A percentile compares a stretch with the other conserved stretches of the same genome.
phyloP scores from a whole-genome alignment of 805 yeast species.

The Saccharomycodes ludwigii region DNA sequence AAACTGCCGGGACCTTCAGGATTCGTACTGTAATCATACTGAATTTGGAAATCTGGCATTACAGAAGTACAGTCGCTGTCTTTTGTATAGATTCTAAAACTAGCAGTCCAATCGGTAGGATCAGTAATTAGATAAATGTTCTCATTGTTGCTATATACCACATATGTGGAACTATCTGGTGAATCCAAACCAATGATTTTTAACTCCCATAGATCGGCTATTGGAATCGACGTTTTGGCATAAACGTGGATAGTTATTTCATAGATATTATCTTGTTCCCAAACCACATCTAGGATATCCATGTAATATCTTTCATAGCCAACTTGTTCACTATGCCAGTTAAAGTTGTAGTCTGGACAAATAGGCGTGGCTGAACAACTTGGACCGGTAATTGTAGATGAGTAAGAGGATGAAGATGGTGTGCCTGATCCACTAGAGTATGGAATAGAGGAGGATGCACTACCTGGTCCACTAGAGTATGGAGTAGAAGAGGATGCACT shows the following conservation, averaged over 20 bases:
- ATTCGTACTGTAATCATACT: conserved; percentile 11
- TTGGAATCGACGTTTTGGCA: conserved; percentile 9
- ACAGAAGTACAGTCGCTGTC: conserved; percentile 8
- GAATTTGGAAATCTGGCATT: conserved; percentile 14
- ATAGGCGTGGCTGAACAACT: background rate
- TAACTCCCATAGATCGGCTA: conserved; percentile 10
- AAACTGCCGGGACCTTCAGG: conserved; percentile 7
- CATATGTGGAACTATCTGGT: conserved; percentile 9
- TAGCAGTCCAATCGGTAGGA: conserved; percentile 14
- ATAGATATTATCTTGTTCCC: conserved; percentile 8
- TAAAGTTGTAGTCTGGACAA: background rate
- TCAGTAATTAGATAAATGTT: conserved; percentile 6
- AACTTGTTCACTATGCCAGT: too few relatives aligned
- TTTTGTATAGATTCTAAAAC: conserved; percentile 9
- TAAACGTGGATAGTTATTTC: conserved; percentile 12
- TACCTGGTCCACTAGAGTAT: too few relatives aligned
- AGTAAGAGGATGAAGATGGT: too few relatives aligned
- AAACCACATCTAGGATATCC: conserved; percentile 7
- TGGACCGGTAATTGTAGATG: background rate
- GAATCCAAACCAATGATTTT: conserved; percentile 11
- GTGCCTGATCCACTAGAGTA: too few relatives aligned
- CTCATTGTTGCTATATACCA: conserved; percentile 12
- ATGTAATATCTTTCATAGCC: too few relatives aligned
- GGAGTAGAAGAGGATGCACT: background rate
- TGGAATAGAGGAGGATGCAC: too few relatives aligned